phyloP scores from a whole-genome alignment of 164 flowering plant species.

The Tinospora cordifolia region DNA sequence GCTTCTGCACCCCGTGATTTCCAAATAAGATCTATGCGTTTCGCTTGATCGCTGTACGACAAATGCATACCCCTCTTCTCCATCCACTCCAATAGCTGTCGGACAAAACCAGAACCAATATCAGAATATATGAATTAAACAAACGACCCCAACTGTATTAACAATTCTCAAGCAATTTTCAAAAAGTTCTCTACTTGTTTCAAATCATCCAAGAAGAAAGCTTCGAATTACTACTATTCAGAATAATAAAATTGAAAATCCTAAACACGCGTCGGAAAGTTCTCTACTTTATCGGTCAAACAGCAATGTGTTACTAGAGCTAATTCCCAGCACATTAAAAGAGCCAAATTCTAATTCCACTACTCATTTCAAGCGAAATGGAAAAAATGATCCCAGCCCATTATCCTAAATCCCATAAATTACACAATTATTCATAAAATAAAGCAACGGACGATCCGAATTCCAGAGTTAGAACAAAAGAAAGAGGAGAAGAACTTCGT shows the following conservation, averaged over 20 bases:
- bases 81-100: conserved; percentile 39
- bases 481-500: not conserved
- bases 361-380: not conserved
- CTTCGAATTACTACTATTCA: no score
- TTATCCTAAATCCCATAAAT: not conserved
- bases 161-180: not conserved
- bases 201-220: no score
- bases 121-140: not conserved
- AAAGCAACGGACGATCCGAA: not conserved
- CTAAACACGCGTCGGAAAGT: no score
- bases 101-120: not conserved
- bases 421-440: not conserved
- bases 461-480: not conserved
- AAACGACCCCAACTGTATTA: not conserved
- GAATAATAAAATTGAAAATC: no score
- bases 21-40: conserved; percentile 27
- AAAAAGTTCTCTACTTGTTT: not conserved
- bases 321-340: no score
- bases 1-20: conserved; percentile 24
- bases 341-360: no score
- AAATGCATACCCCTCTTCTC: conserved; percentile 20
- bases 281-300: no score
- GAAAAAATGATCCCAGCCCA: not conserved
- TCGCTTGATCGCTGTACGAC: conserved; percentile 24
- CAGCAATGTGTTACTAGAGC: no score